Percentiles rank a stretch among this genome's conserved stretches.
These are phyloP conservation scores for Triangularia verruculosa DNA, from an alignment of 2,329 filamentous ascomycete genomes.

Conservation along the genomic window DNA sequence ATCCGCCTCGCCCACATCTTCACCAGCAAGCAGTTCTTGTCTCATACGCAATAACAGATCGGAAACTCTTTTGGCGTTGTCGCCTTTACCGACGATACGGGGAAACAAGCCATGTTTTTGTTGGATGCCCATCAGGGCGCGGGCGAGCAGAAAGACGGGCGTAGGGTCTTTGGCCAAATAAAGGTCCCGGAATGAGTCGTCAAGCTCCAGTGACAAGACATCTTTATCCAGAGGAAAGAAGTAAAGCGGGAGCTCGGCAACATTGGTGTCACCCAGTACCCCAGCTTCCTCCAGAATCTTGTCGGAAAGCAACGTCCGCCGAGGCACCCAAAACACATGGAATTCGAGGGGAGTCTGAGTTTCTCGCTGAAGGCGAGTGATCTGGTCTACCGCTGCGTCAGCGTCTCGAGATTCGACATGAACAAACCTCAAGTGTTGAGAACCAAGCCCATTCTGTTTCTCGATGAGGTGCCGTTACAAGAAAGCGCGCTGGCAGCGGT, in stretches of 20 bases:
- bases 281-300: conserved; percentile 89
- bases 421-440: conserved; percentile 31
- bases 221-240: conserved; percentile 93
- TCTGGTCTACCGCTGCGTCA: conserved; percentile 73
- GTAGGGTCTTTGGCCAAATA: conserved; percentile 90
- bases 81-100: conserved; percentile 90
- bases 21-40: conserved; percentile 79
- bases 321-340: conserved; percentile 92
- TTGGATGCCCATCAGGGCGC: conserved; percentile 91
- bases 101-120: conserved; percentile 91
- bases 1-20: conserved; percentile 61
- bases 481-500: neutral
- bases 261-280: conserved; percentile 86
- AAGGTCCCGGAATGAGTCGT: conserved; percentile 81
- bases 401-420: conserved; percentile 46
- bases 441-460: neutral
- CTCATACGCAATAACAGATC: conserved; percentile 89
- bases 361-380: conserved; percentile 83
- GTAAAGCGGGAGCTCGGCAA: conserved; percentile 80
- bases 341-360: conserved; percentile 92
- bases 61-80: conserved; percentile 84
- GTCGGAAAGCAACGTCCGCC: conserved; percentile 87
- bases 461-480: neutral
- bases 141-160: conserved; percentile 82
- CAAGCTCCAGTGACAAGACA: conserved; percentile 83